Evolutionary conservation across 129 eudicot genomes (phyloP).

Genomic region (Scalesia atractyloides): DNA sequence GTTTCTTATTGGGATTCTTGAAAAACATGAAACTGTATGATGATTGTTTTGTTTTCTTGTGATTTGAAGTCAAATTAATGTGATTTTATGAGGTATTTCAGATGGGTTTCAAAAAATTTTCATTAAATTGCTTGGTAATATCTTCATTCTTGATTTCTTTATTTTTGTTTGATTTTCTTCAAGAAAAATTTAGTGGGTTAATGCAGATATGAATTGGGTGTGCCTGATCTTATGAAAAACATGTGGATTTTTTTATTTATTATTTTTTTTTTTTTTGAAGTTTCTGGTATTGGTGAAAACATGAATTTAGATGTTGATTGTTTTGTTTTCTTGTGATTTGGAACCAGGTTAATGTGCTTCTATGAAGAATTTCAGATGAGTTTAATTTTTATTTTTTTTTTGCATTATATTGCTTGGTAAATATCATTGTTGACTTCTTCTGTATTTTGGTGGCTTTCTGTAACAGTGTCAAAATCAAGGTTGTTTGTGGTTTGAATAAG

Average conservation of each 20-base stretch:
- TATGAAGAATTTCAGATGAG: slow-evolving; percentile 21
- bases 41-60: slow-evolving; percentile 18
- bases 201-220: slow-evolving; percentile 21
- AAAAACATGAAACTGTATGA: slow-evolving; percentile 8
- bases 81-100: slow-evolving; percentile 19
- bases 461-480: slow-evolving; percentile 33
- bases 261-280: slow-evolving; percentile 13
- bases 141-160: slow-evolving; percentile 26
- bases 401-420: slow-evolving; percentile 24
- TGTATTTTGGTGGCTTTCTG: background rate
- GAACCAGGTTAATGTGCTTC: slow-evolving; percentile 22
- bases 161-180: slow-evolving; percentile 11
- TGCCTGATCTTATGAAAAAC: background rate
- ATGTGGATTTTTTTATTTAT: slow-evolving; percentile 11
- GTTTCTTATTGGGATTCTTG: slow-evolving; percentile 16
- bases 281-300: slow-evolving; percentile 20
- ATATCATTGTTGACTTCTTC: slow-evolving; percentile 29
- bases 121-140: slow-evolving; percentile 27
- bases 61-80: slow-evolving; percentile 23
- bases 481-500: slow-evolving; percentile 26
- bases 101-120: background rate
- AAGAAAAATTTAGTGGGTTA: background rate
- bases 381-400: background rate
- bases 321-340: slow-evolving; percentile 19
- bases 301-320: background rate